Percentiles rank a stretch among this genome's conserved stretches.
Conservation (phyloP, 768 basidiomycete genomes). For the Cyclocybe aegerita region DNA sequence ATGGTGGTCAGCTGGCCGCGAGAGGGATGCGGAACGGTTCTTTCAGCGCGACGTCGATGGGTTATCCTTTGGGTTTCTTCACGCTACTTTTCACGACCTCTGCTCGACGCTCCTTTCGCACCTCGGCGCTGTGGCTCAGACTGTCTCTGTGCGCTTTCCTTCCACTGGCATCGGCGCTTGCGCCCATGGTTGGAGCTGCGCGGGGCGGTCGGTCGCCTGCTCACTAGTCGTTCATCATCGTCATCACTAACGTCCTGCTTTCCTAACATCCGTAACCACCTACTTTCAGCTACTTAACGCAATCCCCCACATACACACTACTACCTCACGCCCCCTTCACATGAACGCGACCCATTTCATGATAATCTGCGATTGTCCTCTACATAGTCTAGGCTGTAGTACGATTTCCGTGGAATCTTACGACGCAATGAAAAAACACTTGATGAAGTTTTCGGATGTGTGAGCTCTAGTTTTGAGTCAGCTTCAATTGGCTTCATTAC, state of each 20-base stretch:
- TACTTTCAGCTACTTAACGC: not conserved
- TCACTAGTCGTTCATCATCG: not conserved
- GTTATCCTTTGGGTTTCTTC: too few relatives aligned
- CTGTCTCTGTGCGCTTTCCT: conserved; percentile 16
- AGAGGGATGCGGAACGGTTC: too few relatives aligned
- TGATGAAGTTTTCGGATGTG: not conserved
- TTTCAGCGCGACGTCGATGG: too few relatives aligned
- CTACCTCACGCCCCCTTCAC: conserved; percentile 14
- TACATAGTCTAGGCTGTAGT: conserved; percentile 40
- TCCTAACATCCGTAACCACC: too few relatives aligned
- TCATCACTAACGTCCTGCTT: too few relatives aligned
- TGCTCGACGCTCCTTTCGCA: conserved; percentile 4
- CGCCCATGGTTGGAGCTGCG: too few relatives aligned
- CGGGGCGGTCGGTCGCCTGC: conserved; percentile 5
- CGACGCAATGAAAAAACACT: conserved; percentile 35
- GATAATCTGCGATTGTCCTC: conserved; percentile 29
- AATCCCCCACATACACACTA: conserved; percentile 8
- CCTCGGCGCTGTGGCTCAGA: not conserved
- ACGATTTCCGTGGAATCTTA: conserved; percentile 44
- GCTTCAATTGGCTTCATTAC: too few relatives aligned
- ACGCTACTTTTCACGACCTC: not conserved
- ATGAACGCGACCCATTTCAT: conserved; percentile 11
- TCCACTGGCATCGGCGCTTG: not conserved
- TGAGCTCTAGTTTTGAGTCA: too few relatives aligned
- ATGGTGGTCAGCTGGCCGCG: not conserved